These are phyloP conservation scores for Ogataea naganishii DNA, from an alignment of 805 yeast species.

Conservation along the genomic window DNA sequence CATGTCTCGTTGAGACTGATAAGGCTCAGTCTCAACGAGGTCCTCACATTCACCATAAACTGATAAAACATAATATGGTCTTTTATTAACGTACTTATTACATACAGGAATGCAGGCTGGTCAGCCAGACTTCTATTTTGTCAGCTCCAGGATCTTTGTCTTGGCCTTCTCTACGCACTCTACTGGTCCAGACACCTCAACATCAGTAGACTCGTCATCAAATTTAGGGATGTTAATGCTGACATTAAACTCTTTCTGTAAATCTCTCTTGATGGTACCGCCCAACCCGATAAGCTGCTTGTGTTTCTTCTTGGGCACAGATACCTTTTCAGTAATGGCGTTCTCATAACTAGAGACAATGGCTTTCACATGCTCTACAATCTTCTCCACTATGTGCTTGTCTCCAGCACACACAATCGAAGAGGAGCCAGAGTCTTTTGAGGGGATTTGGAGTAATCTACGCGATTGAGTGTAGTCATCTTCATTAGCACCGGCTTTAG, in stretches of 20 bases:
- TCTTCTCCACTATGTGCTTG: conserved; percentile 58
- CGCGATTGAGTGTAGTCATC: conserved; percentile 36
- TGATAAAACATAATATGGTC: too few relatives aligned
- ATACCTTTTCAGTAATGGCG: conserved; percentile 39
- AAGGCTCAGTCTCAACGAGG: too few relatives aligned
- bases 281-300: conserved; percentile 73
- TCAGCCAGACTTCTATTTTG: too few relatives aligned
- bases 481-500: conserved; percentile 69
- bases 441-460: conserved; percentile 62
- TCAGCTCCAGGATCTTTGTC: conserved; percentile 49
- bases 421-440: conserved; percentile 48
- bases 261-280: conserved; percentile 63
- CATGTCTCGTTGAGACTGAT: too few relatives aligned
- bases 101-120: too few relatives aligned
- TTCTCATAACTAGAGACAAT: conserved; percentile 61
- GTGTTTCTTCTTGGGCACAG: conserved; percentile 66
- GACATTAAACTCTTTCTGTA: conserved; percentile 65
- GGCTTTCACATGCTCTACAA: conserved; percentile 51
- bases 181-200: conserved; percentile 57
- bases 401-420: conserved; percentile 68
- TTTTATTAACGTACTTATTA: too few relatives aligned
- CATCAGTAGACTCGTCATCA: conserved; percentile 37
- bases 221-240: conserved; percentile 58
- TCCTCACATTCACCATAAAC: too few relatives aligned
- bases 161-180: conserved; percentile 58